Evolutionary conservation across 2,329 filamentous ascomycete genomes (phyloP).

Genomic region (Aspergillus sp.): DNA sequence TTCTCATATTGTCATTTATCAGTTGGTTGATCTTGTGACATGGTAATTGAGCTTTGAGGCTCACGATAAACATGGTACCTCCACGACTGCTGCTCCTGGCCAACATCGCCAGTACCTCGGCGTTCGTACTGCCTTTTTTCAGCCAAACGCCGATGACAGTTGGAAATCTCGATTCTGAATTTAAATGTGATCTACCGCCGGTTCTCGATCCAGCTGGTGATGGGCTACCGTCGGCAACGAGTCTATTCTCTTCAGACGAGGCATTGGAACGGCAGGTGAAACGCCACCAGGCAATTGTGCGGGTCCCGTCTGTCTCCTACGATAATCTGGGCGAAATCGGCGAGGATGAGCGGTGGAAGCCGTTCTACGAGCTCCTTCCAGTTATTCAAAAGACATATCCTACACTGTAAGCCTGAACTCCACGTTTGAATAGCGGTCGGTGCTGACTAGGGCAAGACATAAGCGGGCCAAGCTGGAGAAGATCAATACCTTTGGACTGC

Average conservation of each 20-base stretch:
- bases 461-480: background rate
- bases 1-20: background rate
- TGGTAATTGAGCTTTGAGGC: background rate
- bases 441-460: background rate
- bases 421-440: background rate
- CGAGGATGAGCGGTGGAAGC: background rate
- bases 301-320: background rate
- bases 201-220: background rate
- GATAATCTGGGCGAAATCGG: slow-evolving; percentile 1
- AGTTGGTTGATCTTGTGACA: background rate
- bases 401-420: background rate
- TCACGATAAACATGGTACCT: background rate
- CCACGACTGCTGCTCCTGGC: background rate
- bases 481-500: background rate
- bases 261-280: background rate
- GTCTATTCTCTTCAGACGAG: background rate
- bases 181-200: background rate
- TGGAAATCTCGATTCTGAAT: background rate
- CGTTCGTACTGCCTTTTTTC: background rate
- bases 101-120: background rate
- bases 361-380: background rate
- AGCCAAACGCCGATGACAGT: background rate
- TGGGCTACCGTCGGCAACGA: background rate
- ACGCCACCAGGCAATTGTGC: background rate
- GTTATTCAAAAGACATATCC: background rate